phyloP scores from a whole-genome alignment of 2,329 filamentous ascomycete species.

The Fusarium irregulare region DNA sequence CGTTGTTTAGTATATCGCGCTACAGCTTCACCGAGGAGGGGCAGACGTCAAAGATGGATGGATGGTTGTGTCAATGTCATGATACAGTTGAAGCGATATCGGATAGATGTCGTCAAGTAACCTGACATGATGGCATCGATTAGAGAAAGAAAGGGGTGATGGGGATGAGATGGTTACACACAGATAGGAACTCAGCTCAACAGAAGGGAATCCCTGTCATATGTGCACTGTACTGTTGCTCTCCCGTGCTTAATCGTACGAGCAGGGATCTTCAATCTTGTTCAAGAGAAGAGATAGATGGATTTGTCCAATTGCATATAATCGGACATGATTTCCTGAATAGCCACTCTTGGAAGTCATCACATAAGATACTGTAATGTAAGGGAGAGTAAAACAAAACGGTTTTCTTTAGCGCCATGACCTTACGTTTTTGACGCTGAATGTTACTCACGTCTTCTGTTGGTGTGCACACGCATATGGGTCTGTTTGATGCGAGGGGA shows the following conservation, averaged over 20 bases:
- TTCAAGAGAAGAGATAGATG: background rate
- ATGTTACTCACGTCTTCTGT: background rate
- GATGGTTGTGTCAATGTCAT: constrained; percentile 27
- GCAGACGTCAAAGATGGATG: constrained; percentile 4
- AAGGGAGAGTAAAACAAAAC: constrained; percentile 3
- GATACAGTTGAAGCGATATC: constrained; percentile 12
- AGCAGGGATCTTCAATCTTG: constrained; percentile 8
- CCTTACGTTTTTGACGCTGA: constrained; percentile 17
- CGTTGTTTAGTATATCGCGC: constrained; percentile 23
- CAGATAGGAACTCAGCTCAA: background rate
- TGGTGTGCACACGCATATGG: constrained; percentile 18
- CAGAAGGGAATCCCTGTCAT: background rate
- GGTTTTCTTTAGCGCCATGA: constrained; percentile 6
- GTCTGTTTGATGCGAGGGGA: constrained; percentile 9
- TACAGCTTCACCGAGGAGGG: constrained; percentile 8
- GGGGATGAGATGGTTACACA: constrained; percentile 16
- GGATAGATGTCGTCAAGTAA: background rate
- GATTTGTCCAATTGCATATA: constrained; percentile 8
- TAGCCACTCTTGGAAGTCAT: constrained; percentile 8
- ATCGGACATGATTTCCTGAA: constrained; percentile 19
- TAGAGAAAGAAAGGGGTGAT: background rate
- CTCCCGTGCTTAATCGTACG: constrained; percentile 32
- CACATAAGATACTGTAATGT: constrained; percentile 4
- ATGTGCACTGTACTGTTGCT: constrained; percentile 16
- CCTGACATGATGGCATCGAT: constrained; percentile 10